Evolutionary conservation across 192 early-diverging fungal genomes (phyloP), one percentile per base, ranked within the genome.

Genomic region (Rhizophlyctis rosea): DNA sequence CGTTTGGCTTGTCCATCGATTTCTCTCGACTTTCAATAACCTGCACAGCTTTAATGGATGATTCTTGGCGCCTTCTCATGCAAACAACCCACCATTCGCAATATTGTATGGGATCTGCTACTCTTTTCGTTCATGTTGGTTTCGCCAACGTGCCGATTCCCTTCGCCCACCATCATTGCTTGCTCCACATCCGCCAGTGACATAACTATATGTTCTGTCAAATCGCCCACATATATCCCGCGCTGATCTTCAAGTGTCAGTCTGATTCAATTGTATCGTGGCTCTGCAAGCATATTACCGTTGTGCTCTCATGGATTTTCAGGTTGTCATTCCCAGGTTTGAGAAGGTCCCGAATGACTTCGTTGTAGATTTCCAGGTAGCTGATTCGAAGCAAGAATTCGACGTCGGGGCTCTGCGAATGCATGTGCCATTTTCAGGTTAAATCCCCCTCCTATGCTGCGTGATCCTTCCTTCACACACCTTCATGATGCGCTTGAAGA

Each of bases 61-160:
- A 13, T 7, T 13, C 7, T 44, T 44, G 39, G 18, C 9, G 39
- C 39, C 39, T 13, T 18, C 18, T 44, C 7, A 44, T 13, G 39
- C 18, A 13, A 44, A 7, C 7, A 13, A 44, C 39, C 9, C 9
- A 25, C 83, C 76, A 98, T 92, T 62, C 90, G 89, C 58, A 99
- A 95, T 24, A 99, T 90, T 3, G 97, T 96, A 69, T 99, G 95
- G 30, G 93, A 96, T 70, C 96, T 79, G 62, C 88, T 91, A 59
- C 88, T 90, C 47, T 89, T 81, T 54, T 94, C 87, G 75, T 99
- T 99, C 73, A 92, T 92, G 64, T 97, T 87, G 1, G 97, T 99
- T 3, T 87, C 86, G 30, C 92, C 90, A 50, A 94, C 83, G 55
- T 92, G 91, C 13, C 95, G 85, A 73, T 95, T 78, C 47, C 69